Evolutionary conservation across 805 yeast species (phyloP).

Genomic region (Candida suzukii): DNA sequence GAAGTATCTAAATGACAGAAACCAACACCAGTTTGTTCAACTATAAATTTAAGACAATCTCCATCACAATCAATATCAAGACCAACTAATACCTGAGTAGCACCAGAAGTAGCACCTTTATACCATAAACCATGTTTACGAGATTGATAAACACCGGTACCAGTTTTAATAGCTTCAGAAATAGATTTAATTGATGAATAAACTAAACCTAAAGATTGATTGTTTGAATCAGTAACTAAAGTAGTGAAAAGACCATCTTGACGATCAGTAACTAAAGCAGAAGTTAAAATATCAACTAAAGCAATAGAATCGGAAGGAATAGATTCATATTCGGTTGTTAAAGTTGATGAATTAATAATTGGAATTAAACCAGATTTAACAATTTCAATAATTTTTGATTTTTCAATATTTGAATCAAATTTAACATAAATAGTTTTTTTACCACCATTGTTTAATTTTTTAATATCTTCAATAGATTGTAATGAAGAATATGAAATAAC

Average conservation of each 20-base stretch:
- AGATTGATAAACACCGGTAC: constrained; percentile 89
- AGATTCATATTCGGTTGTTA: constrained; percentile 27
- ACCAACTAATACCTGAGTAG: constrained; percentile 68
- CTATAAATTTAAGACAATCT: constrained; percentile 83
- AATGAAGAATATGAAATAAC: not conserved
- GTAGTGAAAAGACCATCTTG: constrained; percentile 82
- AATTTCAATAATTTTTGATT: constrained; percentile 9
- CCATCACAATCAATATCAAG: constrained; percentile 85
- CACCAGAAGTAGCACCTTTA: constrained; percentile 95
- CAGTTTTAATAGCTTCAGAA: constrained; percentile 69
- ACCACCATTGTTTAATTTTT: constrained; percentile 8
- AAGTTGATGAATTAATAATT: constrained; percentile 19
- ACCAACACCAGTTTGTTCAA: constrained; percentile 78
- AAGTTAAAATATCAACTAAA: constrained; percentile 32
- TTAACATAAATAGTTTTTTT: constrained; percentile 5
- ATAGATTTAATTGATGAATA: constrained; percentile 84
- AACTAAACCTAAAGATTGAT: constrained; percentile 80
- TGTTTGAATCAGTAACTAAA: constrained; percentile 61
- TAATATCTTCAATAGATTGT: constrained; percentile 9
- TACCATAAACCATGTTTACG: constrained; percentile 92
- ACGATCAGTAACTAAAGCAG: constrained; percentile 70
- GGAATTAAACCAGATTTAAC: constrained; percentile 30
- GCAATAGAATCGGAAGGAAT: constrained; percentile 24
- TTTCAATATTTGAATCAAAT: constrained; percentile 6
- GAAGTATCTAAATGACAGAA: constrained; percentile 84